These are phyloP conservation scores for Dalechampia spathulata DNA, from an alignment of 441 rosid genomes.

Conservation along the genomic window DNA sequence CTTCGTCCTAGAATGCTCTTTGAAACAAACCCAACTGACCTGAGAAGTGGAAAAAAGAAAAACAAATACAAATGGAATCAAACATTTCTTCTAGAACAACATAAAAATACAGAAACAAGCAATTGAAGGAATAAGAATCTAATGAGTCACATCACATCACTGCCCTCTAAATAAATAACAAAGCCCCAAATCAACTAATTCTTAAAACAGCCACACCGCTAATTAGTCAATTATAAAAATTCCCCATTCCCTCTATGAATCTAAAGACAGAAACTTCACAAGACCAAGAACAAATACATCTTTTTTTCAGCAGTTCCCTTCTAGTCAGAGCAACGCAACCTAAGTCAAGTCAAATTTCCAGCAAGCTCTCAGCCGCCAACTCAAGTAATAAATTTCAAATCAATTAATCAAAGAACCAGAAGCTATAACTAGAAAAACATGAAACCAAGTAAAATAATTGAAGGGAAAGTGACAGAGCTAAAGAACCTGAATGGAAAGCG, in stretches of 20 bases:
- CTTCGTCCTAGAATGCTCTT: too few species aligned
- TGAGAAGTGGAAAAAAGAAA: too few species aligned
- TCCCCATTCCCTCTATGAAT: slow-evolving; percentile 4
- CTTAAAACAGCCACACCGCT: too few species aligned
- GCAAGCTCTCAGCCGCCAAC: slow-evolving; percentile 8
- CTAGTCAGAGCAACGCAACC: slow-evolving; percentile 2
- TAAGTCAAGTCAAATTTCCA: slow-evolving; percentile 13
- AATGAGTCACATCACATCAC: slow-evolving; percentile 12
- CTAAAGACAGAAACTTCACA: neutral
- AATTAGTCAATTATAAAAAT: neutral
- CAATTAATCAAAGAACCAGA: slow-evolving; percentile 10
- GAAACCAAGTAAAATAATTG: neutral
- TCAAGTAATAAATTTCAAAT: neutral
- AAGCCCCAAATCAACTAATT: too few species aligned
- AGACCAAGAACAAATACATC: neutral
- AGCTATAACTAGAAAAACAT: neutral
- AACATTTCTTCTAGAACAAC: slow-evolving; percentile 4
- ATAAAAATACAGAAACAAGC: slow-evolving; percentile 7
- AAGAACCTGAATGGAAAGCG: slow-evolving; percentile 13
- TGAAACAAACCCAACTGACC: slow-evolving; percentile 12
- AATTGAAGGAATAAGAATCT: slow-evolving; percentile 19
- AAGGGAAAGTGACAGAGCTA: too few species aligned
- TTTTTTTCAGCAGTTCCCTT: too few species aligned
- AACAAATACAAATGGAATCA: slow-evolving; percentile 3
- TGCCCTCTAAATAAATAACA: too few species aligned